Base-by-base conservation (phyloP, 2,329 filamentous ascomycete species). In the Alternaria brassicae region DNA sequence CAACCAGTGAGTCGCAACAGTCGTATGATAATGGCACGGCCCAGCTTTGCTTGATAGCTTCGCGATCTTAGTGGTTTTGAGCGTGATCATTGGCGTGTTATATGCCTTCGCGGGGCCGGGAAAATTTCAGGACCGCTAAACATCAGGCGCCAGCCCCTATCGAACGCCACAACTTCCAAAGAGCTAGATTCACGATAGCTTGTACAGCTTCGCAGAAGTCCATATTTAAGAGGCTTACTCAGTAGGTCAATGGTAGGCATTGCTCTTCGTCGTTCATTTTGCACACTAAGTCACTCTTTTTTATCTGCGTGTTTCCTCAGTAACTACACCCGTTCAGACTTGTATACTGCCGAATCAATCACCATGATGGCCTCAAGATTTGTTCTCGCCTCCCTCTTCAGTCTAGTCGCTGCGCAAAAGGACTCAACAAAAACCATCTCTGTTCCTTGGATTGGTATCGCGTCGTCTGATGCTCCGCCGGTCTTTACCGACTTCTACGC, bases 381-480 rank as follows among this genome's bases (percentile, higher is more conserved):
- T 19, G 4, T 58, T 34, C 7, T 61, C 10, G 54, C 57, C 8
- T 58, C 54, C 25, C 9, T 62, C 2, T 27, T 63, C 48, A 39
- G 56, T 44, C 37, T 69, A 34, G 55, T 58, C 12, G 28, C 49
- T 19, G 65, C 65, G 13, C 66, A 69, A 42, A 25, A 45, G n/a
- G 40, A 6, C 19, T 49, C 62, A 47, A 61, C 63, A 25, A 66
- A 58, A 15, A 60, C 56, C 13, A 39, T 67, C 8, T 57, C 34
- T 28, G 15, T 70, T n/a, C 66, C 64, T 6, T 54, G 58, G 48
- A 10, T 63, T 17, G 62, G 45, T 32, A 48, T 25, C 19, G 62
- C 56, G 8, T 53, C 36, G 3, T n/a, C 32, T 36, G 51, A 54
- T 8, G 12, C 6, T 6, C 36, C 17, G 15, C 23, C 44, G 7